These are phyloP conservation scores for Grigorovia yakushimaensis DNA, from an alignment of 805 yeast species.

Conservation along the genomic window DNA sequence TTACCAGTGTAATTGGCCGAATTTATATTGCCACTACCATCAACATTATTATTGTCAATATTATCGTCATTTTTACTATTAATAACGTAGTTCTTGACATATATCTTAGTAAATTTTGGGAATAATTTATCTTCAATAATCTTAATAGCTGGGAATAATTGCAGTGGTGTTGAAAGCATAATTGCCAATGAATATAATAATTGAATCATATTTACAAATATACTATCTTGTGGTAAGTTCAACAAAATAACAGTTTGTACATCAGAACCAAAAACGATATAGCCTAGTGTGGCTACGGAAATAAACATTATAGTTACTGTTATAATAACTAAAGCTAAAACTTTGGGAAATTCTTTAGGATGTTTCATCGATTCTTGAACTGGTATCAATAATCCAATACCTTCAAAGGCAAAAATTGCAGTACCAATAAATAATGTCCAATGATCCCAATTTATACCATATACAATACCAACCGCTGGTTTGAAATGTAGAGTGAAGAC, in stretches of 20 bases:
- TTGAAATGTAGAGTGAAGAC: slow-evolving; percentile 28
- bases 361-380: slow-evolving; percentile 73
- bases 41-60: slow-evolving; percentile 3
- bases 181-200: slow-evolving; percentile 67
- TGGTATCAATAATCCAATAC: slow-evolving; percentile 73
- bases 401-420: slow-evolving; percentile 83
- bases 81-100: slow-evolving; percentile 9
- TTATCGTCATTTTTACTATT: slow-evolving; percentile 7
- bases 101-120: slow-evolving; percentile 27
- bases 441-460: slow-evolving; percentile 41
- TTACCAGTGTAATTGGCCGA: no score
- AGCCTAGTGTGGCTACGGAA: slow-evolving; percentile 57
- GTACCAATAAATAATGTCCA: slow-evolving; percentile 75
- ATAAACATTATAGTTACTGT: slow-evolving; percentile 57
- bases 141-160: slow-evolving; percentile 68
- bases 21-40: not conserved
- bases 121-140: slow-evolving; percentile 58
- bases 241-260: slow-evolving; percentile 61
- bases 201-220: slow-evolving; percentile 54
- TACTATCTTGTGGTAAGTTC: slow-evolving; percentile 61
- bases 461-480: slow-evolving; percentile 42
- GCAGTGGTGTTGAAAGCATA: slow-evolving; percentile 70
- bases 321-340: slow-evolving; percentile 48
- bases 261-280: slow-evolving; percentile 54
- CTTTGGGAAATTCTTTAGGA: slow-evolving; percentile 64